Percentiles rank a stretch among this genome's conserved stretches.
Evolutionary conservation across 2,329 filamentous ascomycete species (phyloP).

Genomic region (Hypocreales sp.): DNA sequence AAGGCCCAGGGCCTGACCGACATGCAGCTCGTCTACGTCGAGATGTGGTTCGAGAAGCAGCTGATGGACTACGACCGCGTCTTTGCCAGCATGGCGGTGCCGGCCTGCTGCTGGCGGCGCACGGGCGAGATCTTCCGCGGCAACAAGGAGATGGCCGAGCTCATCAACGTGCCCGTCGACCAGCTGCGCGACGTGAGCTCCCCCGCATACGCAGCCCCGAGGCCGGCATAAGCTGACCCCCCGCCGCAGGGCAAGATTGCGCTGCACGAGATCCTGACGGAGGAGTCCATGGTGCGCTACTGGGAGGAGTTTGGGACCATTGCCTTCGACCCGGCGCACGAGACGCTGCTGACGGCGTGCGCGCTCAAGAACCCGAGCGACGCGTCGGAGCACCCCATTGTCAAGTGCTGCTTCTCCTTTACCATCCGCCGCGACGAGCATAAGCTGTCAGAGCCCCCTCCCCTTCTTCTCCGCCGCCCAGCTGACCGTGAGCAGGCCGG

Average conservation of each 20-base stretch:
- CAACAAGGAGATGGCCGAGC: conserved; percentile 96
- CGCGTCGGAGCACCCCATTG: conserved; percentile 52
- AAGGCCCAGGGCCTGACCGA: conserved; percentile 87
- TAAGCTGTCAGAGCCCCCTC: conserved; percentile 62
- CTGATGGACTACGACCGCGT: conserved; percentile 97
- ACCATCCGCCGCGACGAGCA: conserved; percentile 89
- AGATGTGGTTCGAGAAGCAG: conserved; percentile 98
- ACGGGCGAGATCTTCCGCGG: conserved; percentile 95
- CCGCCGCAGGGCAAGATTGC: conserved; percentile 70
- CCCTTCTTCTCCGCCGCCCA: background rate
- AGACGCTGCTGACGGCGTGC: conserved; percentile 89
- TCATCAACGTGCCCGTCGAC: conserved; percentile 87
- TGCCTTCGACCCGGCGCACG: conserved; percentile 85
- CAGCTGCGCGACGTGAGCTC: conserved; percentile 69
- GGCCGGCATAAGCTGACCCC: conserved; percentile 5
- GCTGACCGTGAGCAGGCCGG: conserved; percentile 44
- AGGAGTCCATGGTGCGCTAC: conserved; percentile 89
- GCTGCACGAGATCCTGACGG: conserved; percentile 87
- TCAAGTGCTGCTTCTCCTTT: conserved; percentile 95
- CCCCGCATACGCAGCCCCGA: background rate
- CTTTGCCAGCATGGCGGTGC: conserved; percentile 97
- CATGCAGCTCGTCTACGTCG: conserved; percentile 84
- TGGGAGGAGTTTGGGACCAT: conserved; percentile 99
- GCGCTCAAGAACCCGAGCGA: conserved; percentile 70
- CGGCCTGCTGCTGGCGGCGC: conserved; percentile 90